These are phyloP conservation scores for Leishmania tarentolae DNA, from an alignment of 208 protist species.

Conservation along the genomic window DNA sequence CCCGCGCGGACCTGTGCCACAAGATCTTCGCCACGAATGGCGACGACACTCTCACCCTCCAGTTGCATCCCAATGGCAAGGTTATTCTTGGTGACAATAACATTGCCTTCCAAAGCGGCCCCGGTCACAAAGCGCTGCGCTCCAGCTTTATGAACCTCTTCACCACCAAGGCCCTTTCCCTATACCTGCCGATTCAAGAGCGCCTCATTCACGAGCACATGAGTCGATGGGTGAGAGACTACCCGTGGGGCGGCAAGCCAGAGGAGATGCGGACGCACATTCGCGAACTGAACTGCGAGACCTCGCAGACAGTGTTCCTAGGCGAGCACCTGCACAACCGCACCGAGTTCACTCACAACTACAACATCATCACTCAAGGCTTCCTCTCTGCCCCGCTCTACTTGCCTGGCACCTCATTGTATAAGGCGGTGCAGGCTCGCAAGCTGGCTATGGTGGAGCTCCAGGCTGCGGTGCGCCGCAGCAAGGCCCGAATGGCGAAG, in stretches of 20 bases:
- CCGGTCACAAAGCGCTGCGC: constrained; percentile 80
- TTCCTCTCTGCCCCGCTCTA: constrained; percentile 92
- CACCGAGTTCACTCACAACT: constrained; percentile 89
- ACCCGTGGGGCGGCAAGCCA: constrained; percentile 53
- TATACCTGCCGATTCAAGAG: constrained; percentile 84
- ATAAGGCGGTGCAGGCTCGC: constrained; percentile 89
- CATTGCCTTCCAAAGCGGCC: constrained; percentile 86
- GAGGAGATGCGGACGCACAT: constrained; percentile 85
- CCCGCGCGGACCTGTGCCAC: constrained; percentile 75
- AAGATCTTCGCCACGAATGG: constrained; percentile 84
- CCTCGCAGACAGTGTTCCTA: constrained; percentile 92
- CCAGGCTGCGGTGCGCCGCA: constrained; percentile 75
- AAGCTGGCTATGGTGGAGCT: constrained; percentile 87
- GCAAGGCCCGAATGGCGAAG: constrained; percentile 75
- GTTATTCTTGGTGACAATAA: constrained; percentile 88
- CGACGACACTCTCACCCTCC: constrained; percentile 74
- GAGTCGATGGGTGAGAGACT: constrained; percentile 62
- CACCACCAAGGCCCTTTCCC: constrained; percentile 81
- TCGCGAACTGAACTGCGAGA: constrained; percentile 92
- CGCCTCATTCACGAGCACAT: constrained; percentile 73
- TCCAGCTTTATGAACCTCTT: constrained; percentile 89
- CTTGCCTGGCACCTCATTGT: constrained; percentile 91
- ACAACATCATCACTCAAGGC: constrained; percentile 93
- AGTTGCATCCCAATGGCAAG: constrained; percentile 84
- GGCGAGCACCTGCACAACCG: constrained; percentile 90